These are phyloP conservation scores for Rhizopogon salebrosus DNA, from an alignment of 768 basidiomycete species.

Conservation along the genomic window DNA sequence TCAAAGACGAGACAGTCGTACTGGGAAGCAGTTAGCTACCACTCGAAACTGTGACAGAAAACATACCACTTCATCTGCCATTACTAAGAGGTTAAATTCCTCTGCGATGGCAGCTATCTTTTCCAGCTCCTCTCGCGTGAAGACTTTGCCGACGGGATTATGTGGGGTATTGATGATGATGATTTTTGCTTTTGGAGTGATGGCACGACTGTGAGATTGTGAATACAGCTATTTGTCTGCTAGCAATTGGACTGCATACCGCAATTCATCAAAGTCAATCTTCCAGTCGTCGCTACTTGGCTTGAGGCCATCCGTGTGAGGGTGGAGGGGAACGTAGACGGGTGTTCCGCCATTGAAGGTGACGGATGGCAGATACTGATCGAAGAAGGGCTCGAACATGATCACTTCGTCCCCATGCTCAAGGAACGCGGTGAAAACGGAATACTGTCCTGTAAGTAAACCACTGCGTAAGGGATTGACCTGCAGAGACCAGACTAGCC, in stretches of 20 bases:
- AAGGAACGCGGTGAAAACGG: constrained; percentile 88
- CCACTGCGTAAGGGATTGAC: constrained; percentile 1
- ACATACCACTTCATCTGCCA: constrained; percentile 94
- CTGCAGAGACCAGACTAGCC: constrained; percentile 1
- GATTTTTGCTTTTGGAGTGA: constrained; percentile 89
- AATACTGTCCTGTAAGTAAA: constrained; percentile 70
- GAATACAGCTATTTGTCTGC: neutral
- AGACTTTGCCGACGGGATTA: constrained; percentile 98
- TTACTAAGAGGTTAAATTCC: constrained; percentile 87
- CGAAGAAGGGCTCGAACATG: constrained; percentile 98
- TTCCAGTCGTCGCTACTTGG: constrained; percentile 78
- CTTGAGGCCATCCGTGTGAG: constrained; percentile 50
- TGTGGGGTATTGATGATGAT: constrained; percentile 96
- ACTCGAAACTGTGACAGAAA: neutral
- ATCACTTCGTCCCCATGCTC: constrained; percentile 95
- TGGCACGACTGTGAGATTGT: constrained; percentile 50
- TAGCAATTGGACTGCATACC: constrained; percentile 35
- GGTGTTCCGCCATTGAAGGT: constrained; percentile 93
- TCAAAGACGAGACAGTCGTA: constrained; percentile 94
- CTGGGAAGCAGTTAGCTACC: constrained; percentile 30
- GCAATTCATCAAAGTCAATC: constrained; percentile 84
- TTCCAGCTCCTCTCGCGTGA: constrained; percentile 76
- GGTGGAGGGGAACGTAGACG: constrained; percentile 93
- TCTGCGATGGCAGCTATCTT: constrained; percentile 82
- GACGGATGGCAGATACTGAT: constrained; percentile 90